Percentiles rank a stretch among this genome's conserved stretches.
phyloP scores from a whole-genome alignment of 2,329 filamentous ascomycete species.

The Pseudogymnoascus sp. region DNA sequence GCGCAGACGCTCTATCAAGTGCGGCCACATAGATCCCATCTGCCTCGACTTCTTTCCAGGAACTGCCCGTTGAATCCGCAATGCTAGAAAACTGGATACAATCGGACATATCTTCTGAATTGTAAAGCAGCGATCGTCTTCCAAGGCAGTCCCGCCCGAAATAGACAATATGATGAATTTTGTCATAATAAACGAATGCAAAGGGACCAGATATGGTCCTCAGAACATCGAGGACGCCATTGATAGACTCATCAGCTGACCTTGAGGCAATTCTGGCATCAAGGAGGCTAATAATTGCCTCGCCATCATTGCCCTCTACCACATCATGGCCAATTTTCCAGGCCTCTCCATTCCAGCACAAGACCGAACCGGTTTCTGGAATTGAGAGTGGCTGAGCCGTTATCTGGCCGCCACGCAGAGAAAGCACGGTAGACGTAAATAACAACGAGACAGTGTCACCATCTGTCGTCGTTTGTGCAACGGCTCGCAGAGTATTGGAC shows the following conservation, averaged over 20 bases:
- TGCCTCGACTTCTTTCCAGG: conserved; percentile 76
- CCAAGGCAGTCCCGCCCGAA: conserved; percentile 85
- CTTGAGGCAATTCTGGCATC: conserved; percentile 25
- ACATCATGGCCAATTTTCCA: conserved; percentile 64
- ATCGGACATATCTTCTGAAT: conserved; percentile 33
- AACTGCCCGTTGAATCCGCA: conserved; percentile 41
- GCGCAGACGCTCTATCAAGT: conserved; percentile 9
- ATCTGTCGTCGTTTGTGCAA: conserved; percentile 15
- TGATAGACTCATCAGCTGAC: conserved; percentile 18
- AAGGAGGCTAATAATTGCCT: conserved; percentile 56
- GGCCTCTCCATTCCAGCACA: conserved; percentile 98
- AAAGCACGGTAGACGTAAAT: conserved; percentile 80
- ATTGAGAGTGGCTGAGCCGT: conserved; percentile 66
- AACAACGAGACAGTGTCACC: conserved; percentile 39
- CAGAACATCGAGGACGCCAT: conserved; percentile 43
- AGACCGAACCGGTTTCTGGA: conserved; percentile 46
- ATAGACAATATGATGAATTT: conserved; percentile 51
- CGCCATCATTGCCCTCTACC: conserved; percentile 65
- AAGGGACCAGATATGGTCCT: conserved; percentile 71
- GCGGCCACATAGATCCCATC: conserved; percentile 60
- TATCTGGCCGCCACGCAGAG: conserved; percentile 68
- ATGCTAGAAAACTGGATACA: conserved; percentile 62
- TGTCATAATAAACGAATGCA: conserved; percentile 79
- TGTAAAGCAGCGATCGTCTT: conserved; percentile 68
- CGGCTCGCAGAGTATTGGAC: neutral